Evolutionary conservation across 306 rosid genomes (phyloP), one percentile per base, ranked within the genome.

Genomic region (Dryas octopetala): DNA sequence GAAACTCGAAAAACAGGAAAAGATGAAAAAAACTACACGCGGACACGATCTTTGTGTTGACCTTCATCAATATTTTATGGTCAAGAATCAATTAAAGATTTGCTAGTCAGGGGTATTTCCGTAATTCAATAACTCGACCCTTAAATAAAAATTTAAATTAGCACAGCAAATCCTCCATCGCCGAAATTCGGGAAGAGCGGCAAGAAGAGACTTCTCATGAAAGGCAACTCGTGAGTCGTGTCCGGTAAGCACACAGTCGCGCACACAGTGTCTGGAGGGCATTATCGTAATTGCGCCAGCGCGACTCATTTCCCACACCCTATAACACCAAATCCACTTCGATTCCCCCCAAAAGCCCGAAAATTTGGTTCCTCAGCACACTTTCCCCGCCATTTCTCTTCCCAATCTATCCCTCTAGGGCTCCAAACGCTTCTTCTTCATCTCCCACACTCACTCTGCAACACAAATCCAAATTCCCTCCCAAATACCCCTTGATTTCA

Each of bases 371-470:
- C 79, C 79, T 76, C 58, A 66, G 53, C 84, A 50, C 79, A 72
- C 74, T 83, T 90, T 87, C 94, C 98, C 97, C 98, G 98, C 98
- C 98, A 94, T 80, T 87, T 84, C 85, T 80, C 66, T 91, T 64
- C 68, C 44, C 76, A 77, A 59, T 61, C 58, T 79, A 63, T 84
- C 71, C 84, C 90, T 85, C 86, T 88, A 88, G 91, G 92, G 89
- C 83, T 88, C 81, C 71, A 28, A 73, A 62, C 62, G 73, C 74
- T 38, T 51, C 66, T 5, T 17, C 50, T 53, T 68, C 11, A 10
- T 16, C 67, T 52, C 6, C 11, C 40, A 13, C 75, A 5, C 40
- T 17, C 75, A 3, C 58, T 71, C 82, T 60, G 38, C 75, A 7
- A 70, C 32, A 1, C 38, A 76, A 89, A 61, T 93, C 90, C 91